Base-by-base conservation (phyloP, 352 stramenopile species). In the Phytophthora fragariaefolia region DNA sequence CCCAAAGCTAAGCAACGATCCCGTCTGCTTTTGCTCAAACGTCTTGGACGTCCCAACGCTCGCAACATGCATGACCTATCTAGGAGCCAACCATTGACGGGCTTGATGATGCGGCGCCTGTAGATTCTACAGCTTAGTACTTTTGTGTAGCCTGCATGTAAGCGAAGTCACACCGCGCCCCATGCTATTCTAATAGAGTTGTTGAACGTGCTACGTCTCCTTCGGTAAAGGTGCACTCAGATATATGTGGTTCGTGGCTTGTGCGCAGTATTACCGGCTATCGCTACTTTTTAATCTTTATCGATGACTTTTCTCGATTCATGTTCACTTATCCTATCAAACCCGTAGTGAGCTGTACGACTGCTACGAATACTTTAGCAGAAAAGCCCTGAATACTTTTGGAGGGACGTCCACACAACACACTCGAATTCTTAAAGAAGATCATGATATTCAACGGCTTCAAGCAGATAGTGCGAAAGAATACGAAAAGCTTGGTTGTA, bases 151-250 rank as follows among this genome's bases (percentile, higher is more conserved):
- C 58, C 6, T 65, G 66, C 45, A 56, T n/a, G 40, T 58, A 69
- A 62, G 66, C 59, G 40, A 74, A 74, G 61, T 74, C 58, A 13
- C 54, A 70, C 23, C 66, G 59, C 56, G 20, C 42, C 15, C 42
- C 61, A 22, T 71, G 60, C 40, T 42, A 66, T 50, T 53, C 57
- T 51, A 67, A 63, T 58, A 71, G n/a, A n/a, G 18, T 60, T 47
- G 51, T 71, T 67, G 24, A 63, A 56, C 42, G 60, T 59, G 42
- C 56, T n/a, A 66, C 57, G 52, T 57, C 36, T 20, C 58, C 42
- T 18, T 60, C 60, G 30, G 20, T 18, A 27, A 66, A 66, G 26
- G 58, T 53, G 22, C 49, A 58, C 30, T 52, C 58, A n/a, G 58
- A 66, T 42, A 59, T 59, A 10, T 59, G 47, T 58, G 47, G 47